A percentile compares a stretch with the other conserved stretches of the same genome.
phyloP scores from a whole-genome alignment of 257 asterid genomes.

The Solanum sejunctum region DNA sequence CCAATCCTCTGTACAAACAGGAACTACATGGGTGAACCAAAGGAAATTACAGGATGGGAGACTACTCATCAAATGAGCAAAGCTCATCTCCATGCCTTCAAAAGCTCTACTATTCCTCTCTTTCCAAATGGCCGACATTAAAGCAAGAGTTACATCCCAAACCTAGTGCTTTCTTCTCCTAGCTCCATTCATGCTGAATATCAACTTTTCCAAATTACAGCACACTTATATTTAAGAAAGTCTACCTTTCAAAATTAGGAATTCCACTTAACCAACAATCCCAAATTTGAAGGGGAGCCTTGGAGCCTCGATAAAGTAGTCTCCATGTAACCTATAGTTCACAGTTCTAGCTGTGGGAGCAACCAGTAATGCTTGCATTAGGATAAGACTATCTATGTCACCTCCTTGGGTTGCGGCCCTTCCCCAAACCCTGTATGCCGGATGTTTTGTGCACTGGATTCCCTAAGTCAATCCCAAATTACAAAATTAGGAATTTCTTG shows the following conservation, averaged over 20 bases:
- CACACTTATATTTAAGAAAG: neutral
- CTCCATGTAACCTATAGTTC: neutral
- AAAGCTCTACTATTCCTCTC: neutral
- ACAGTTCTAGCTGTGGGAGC: neutral
- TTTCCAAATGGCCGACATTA: neutral
- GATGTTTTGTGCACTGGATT: neutral
- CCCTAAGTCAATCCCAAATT: neutral
- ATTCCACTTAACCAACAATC: neutral
- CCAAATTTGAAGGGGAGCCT: neutral
- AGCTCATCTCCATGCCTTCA: neutral
- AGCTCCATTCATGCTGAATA: neutral
- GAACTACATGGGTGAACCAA: neutral
- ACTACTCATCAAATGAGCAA: neutral
- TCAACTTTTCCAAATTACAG: neutral
- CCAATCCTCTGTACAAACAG: neutral
- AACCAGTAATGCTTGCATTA: neutral
- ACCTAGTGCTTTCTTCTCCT: neutral
- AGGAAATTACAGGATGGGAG: neutral
- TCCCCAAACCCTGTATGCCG: neutral
- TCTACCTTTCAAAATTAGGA: neutral
- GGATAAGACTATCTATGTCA: neutral
- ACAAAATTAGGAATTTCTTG: neutral
- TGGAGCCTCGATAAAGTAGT: neutral
- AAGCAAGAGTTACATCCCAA: neutral
- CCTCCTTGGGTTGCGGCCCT: neutral